Evolutionary conservation across 116 monocot species (phyloP), one percentile per base, ranked within the genome.

Genomic region (Cymodocea nodosa): DNA sequence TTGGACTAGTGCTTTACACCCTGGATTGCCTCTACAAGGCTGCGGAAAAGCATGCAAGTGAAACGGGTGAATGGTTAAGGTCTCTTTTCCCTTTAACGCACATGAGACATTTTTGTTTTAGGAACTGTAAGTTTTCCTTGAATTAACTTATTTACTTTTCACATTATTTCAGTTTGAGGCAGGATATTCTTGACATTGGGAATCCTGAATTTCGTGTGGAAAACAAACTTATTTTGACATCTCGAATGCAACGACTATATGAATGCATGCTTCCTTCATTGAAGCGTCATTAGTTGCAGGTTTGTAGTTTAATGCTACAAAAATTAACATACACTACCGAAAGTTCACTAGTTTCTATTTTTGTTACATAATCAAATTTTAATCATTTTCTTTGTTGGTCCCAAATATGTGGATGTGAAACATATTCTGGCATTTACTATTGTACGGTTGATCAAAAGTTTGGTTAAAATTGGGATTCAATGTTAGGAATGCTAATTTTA

Each of bases 21-120:
- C 75, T 92, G 19, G 85, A 92, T 74, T 78, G 75, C 37, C 85
- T 92, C 12, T 92, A 81, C 73, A 85, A 79, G 68, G 82, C 92
- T 63, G 85, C 82, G 0, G 83, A 92, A 70, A 68, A 75, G 62
- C 82, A 92, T 74, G 92, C 87, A 34, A 92, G 63, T 52, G 83
- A 85, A 68, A 84, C 87, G 18, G 85, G 83, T 23, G 92, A 87
- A 68, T 87, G 87, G 92, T 51, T 66, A 74, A 87, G 85, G 87
- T 92, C 44, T 51, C 50, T 49, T 24, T 24, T 63, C 16, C 56
- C n/a, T 64, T 56, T 56, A 23, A 30, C 22, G 1, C 35, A 20
- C 2, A 23, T 59, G 40, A 0, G 15, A 51, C 20, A 34, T 22
- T 59, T 24, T 50, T 44, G 44, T 44, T 1, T 8, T 44, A 44